Conservation (phyloP, 164 flowering plant species). For the Nymphaea thermarum region DNA sequence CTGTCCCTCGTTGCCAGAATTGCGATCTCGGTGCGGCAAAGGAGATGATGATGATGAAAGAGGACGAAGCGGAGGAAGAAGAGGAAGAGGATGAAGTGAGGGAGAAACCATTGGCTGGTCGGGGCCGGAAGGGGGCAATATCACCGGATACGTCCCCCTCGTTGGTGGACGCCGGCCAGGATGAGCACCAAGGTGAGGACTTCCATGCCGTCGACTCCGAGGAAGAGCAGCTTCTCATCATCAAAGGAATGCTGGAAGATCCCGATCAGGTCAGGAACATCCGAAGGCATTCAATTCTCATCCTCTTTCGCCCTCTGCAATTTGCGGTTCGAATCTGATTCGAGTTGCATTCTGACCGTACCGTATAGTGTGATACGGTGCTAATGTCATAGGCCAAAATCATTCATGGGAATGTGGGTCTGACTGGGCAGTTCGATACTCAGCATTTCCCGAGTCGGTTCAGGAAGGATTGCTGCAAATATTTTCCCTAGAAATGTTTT, state of each 20-base stretch:
- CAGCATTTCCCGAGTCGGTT: no score
- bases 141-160: not conserved
- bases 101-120: conserved; percentile 3
- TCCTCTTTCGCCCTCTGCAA: not conserved
- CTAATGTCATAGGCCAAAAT: not conserved
- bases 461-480: no score
- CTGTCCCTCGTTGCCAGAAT: conserved; percentile 24
- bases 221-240: conserved; percentile 41
- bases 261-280: conserved; percentile 50
- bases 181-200: not conserved
- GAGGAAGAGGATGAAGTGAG: conserved; percentile 1
- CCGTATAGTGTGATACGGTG: not conserved
- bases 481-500: not conserved
- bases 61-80: not conserved
- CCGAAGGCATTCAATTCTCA: not conserved
- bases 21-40: conserved; percentile 17
- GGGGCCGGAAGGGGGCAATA: not conserved
- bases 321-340: not conserved
- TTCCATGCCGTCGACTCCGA: conserved; percentile 35
- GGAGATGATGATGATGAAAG: conserved; percentile 5
- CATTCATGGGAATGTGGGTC: not conserved
- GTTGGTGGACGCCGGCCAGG: not conserved
- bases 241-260: conserved; percentile 75
- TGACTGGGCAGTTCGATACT: not conserved
- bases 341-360: not conserved